Evolutionary conservation across 2,329 filamentous ascomycete genomes (phyloP).

Genomic region (Ascochyta viciae-villosae): DNA sequence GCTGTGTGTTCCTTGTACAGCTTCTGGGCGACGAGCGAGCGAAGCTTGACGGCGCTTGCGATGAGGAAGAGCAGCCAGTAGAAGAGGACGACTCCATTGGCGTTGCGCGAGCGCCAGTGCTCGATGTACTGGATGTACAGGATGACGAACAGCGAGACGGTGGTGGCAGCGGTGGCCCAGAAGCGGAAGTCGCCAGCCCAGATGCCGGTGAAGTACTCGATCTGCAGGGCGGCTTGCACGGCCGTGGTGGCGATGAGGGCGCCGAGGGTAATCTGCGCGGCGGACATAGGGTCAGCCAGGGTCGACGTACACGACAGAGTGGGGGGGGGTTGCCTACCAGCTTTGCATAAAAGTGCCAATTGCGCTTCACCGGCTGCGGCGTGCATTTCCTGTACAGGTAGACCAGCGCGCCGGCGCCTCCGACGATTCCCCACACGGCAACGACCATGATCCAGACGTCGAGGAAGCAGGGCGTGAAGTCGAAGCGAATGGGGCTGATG

Average conservation of each 20-base stretch:
- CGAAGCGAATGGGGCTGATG: conserved; percentile 82
- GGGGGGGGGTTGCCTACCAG: conserved; percentile 63
- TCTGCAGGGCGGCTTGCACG: conserved; percentile 78
- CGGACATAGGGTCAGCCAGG: conserved; percentile 1
- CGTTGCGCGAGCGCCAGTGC: conserved; percentile 80
- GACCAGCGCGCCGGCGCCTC: conserved; percentile 79
- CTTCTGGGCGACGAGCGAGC: conserved; percentile 82
- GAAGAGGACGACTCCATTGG: conserved; percentile 87
- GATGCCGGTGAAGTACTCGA: conserved; percentile 69
- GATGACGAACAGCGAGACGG: conserved; percentile 75
- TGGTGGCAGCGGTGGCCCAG: conserved; percentile 76
- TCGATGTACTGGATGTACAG: conserved; percentile 86
- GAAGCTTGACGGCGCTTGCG: conserved; percentile 79
- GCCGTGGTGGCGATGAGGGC: conserved; percentile 72
- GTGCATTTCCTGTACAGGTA: conserved; percentile 76
- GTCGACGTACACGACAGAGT: background rate
- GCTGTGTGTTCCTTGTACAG: conserved; percentile 69
- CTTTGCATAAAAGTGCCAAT: conserved; percentile 93
- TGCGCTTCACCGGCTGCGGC: conserved; percentile 73
- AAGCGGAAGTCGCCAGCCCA: conserved; percentile 87
- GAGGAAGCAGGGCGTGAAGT: conserved; percentile 97
- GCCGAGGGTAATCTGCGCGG: conserved; percentile 65
- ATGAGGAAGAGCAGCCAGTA: conserved; percentile 91
- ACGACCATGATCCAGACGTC: conserved; percentile 86
- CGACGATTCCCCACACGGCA: conserved; percentile 78